Evolutionary conservation across 1,139 yeast species (phyloP), one percentile per base, ranked within the genome.

Genomic region (Geotrichum histeridarum): DNA sequence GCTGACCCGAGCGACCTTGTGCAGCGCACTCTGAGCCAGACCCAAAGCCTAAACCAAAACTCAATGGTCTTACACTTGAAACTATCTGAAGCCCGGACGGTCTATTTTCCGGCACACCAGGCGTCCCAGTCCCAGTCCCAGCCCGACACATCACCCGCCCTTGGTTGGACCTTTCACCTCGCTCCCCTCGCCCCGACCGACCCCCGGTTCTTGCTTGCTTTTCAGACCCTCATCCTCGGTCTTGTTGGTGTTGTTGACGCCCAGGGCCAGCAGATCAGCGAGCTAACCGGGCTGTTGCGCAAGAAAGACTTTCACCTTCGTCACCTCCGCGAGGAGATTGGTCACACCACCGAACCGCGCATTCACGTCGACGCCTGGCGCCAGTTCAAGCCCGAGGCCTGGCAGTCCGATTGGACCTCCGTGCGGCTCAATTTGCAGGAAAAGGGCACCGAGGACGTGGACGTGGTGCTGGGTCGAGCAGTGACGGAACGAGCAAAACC

Each of bases 271-370:
- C 55, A 53, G 42, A 48, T 38, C 12, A 32, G n/a, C 11, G 57
- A 51, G 8, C 51, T 54, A 3, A 43, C n/a, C 12, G 35, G 15
- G 4, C 27, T 51, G 4, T 14, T 54, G 6, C 49, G 43, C 35
- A 39, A 50, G 9, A 54, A 54, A 17, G 57, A 54, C 42, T 36
- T 54, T 14, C 47, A 48, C 27, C 30, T 54, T 2, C 39, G 49
- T 8, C 55, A 54, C 36, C 42, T 54, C 18, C 35, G 37, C 11
- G 48, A 44, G 14, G 54, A 43, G 39, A 17, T 18, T 35, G 35
- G 22, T 4, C 37, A 42, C 14, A 36, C 43, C 7, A 37, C 14
- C 3, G 43, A 36, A 31, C 54, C 54, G 5, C 45, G 38, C n/a
- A 38, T 51, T 17, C 50, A 51, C 37, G 27, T 22, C 22, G 51